Evolutionary conservation across 129 eudicot species (phyloP), one percentile per base, ranked within the genome.

Genomic region (Mikania micrantha): DNA sequence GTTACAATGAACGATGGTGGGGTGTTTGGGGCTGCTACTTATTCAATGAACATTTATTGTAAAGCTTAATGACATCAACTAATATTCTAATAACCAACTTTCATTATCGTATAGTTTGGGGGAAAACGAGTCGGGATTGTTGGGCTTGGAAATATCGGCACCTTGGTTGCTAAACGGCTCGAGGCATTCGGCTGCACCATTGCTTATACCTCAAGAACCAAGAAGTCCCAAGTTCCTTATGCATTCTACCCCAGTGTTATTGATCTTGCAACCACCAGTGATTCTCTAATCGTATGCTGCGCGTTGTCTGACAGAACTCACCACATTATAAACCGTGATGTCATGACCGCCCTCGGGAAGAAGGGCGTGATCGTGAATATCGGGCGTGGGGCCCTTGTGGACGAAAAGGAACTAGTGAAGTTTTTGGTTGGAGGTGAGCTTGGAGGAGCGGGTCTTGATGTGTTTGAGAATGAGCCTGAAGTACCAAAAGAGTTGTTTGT

Each of bases 391-490:
- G 81, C 77, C 20, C 79, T 90, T 10, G 73, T 90, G 9, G 87
- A 87, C 12, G 97, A 90, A 82, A 82, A 71, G 44, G 95, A 78
- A 42, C 68, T 90, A 61, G 97, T 82, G 16, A 65, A 73, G 54
- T 71, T 67, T 9, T 65, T 90, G 82, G 84, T 78, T 60, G 69
- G 41, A 50, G 87, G 89, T 28, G 79, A 87, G 71, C 67, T 90
- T 22, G 79, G 89, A 41, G 97, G 97, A 56, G 95, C 91, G 7
- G 95, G 97, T 38, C 87, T 90, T 24, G 97, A 90, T 78, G 97
- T 90, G 49, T 90, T 31, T 20, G 89, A 90, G 75, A 42, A 87
- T 15, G 97, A 90, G 45, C 97, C 97, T 2, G 32, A 74, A 36
- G 91, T 90, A 12, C 91, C 97, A 1, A 36, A 73, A 49, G 91